Base-by-base conservation (phyloP, 2,329 filamentous ascomycete genomes). In the Colletotrichum musae region DNA sequence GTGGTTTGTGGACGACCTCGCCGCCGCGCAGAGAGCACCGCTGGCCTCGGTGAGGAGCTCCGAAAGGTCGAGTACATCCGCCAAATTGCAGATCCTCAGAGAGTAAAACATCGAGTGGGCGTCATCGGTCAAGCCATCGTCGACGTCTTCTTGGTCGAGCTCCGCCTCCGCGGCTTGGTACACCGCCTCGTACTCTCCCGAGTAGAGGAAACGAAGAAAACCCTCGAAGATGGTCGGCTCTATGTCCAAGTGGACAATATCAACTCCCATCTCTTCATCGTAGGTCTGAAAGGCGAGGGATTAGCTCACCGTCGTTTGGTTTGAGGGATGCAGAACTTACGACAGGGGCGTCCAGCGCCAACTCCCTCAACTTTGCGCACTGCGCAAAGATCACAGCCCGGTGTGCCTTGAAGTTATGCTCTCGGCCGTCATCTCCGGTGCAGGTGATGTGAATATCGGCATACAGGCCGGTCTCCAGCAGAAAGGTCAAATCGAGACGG, bases 131-230 rank as follows among this genome's bases (percentile, higher is more conserved):
- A 32, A 13, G 13, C n/a, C 12, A 36, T 53, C 18, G 13, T 43
- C 13, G 16, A 13, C 16, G 12, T 39, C 36, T 24, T 24, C 39
- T n/a, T 26, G 16, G 5, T 18, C 21, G 3, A 39, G 5, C 43
- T 26, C 32, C 10, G 13, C 43, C n/a, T 56, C 54, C 2, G 62
- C 53, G 18, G 26, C 26, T 12, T 63, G 24, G 39, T 48, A 63
- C 6, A 26, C 18, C 16, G 28, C 16, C 3, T 53, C 18, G n/a
- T 70, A 68, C 15, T 58, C 21, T 12, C 68, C 52, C 0, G 45
- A 57, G 45, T 68, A 70, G 6, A 68, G 48, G 24, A 54, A 70
- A 5, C 7, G 26, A 10, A 70, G 41, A 2, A 67, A 3, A 4
- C 50, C 41, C 5, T 43, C 52, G 9, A 68, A 58, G 5, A 28